phyloP scores from a whole-genome alignment of 768 basidiomycete species.

The Boletus patriciae region DNA sequence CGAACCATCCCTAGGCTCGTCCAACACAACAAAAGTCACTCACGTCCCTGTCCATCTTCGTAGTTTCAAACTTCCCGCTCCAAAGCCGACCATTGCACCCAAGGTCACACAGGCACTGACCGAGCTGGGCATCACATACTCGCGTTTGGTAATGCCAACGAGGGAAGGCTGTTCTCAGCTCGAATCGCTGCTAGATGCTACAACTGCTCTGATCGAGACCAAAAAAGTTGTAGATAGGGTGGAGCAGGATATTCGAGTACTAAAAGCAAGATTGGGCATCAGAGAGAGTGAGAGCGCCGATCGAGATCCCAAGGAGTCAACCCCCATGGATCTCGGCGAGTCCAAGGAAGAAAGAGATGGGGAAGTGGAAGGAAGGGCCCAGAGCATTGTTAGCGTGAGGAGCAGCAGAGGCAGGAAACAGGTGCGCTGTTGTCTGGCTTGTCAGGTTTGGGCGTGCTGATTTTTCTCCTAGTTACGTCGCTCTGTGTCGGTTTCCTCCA shows the following conservation, averaged over 20 bases:
- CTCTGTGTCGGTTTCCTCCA: constrained; percentile 73
- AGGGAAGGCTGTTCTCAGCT: constrained; percentile 72
- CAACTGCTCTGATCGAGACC: constrained; percentile 76
- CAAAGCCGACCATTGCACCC: constrained; percentile 70
- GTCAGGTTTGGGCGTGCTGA: background rate
- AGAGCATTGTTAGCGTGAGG: constrained; percentile 61
- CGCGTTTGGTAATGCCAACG: constrained; percentile 93
- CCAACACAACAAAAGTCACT: constrained; percentile 60
- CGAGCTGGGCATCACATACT: constrained; percentile 72
- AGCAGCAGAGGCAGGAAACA: constrained; percentile 61
- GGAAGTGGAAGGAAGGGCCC: constrained; percentile 54
- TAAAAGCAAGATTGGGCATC: constrained; percentile 61
- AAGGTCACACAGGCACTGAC: constrained; percentile 75
- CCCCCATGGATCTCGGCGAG: constrained; percentile 53
- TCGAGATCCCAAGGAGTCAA: constrained; percentile 40
- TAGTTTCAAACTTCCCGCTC: constrained; percentile 78
- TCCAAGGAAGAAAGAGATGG: constrained; percentile 30
- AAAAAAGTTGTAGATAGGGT: constrained; percentile 86
- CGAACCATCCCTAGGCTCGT: constrained; percentile 48
- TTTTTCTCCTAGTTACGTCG: constrained; percentile 47
- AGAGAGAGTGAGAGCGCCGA: constrained; percentile 46
- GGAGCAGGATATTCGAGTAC: constrained; percentile 78
- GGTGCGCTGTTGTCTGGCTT: constrained; percentile 28
- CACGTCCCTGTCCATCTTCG: constrained; percentile 83
- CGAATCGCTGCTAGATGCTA: constrained; percentile 71